A percentile compares a stretch with the other conserved stretches of the same genome.
Conservation (phyloP, 176 grass and related monocot species). For the Triticum urartu region DNA sequence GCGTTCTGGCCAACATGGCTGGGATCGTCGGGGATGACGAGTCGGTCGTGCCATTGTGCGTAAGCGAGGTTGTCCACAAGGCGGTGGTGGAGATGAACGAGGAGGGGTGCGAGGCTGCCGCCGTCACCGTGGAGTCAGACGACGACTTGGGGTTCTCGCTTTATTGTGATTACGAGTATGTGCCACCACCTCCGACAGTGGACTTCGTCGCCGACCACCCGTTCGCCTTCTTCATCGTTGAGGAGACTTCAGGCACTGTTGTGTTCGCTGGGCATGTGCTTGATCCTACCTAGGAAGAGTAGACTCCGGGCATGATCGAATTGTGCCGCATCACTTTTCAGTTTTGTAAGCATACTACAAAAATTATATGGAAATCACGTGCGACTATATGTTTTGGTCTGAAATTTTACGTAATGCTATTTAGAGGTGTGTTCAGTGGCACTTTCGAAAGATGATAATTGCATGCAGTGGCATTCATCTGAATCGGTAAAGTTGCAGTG, state of each 20-base stretch:
- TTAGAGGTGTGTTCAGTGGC: no score
- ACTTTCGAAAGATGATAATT: no score
- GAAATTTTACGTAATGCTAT: no score
- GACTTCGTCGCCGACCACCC: background rate
- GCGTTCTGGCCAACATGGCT: background rate
- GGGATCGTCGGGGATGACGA: background rate
- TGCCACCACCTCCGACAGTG: background rate
- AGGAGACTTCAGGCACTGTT: background rate
- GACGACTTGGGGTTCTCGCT: background rate
- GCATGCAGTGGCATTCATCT: no score
- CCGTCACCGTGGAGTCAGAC: background rate
- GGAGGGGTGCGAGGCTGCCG: constrained; percentile 24
- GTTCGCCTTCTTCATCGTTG: background rate
- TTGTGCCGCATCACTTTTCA: no score
- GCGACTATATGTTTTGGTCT: no score
- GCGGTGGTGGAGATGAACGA: constrained; percentile 31
- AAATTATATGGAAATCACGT: no score
- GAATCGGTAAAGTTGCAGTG: no score
- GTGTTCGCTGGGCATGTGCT: background rate
- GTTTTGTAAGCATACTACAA: no score
- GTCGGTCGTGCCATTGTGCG: background rate
- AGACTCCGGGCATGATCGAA: background rate
- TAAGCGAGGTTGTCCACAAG: constrained; percentile 7
- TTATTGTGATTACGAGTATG: background rate
- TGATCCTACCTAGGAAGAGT: background rate